phyloP scores from a whole-genome alignment of 2,329 filamentous ascomycete genomes.

The Fusarium torreyae region DNA sequence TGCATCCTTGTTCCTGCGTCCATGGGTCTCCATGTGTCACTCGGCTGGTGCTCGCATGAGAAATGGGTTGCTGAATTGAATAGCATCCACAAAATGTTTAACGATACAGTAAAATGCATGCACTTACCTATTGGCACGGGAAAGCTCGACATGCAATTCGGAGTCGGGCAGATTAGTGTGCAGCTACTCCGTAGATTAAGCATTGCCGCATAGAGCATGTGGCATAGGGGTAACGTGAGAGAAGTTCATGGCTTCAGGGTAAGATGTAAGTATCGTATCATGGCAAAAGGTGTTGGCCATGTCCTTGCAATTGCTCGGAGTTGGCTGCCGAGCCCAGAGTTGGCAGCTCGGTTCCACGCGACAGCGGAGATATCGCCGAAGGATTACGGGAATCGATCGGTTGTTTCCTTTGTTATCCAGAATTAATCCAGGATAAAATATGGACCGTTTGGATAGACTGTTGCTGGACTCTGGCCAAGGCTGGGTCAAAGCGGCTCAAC shows the following conservation, averaged over 20 bases:
- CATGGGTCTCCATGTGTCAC: slow-evolving; percentile 6
- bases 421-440: slow-evolving; percentile 24
- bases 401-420: slow-evolving; percentile 9
- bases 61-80: not conserved
- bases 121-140: not conserved
- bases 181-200: slow-evolving; percentile 4
- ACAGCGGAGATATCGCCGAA: slow-evolving; percentile 15
- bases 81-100: not conserved
- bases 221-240: not conserved
- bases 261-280: slow-evolving; percentile 18
- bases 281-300: slow-evolving; percentile 1
- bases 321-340: slow-evolving; percentile 13
- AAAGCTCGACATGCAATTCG: no score
- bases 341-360: slow-evolving; percentile 15
- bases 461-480: not conserved
- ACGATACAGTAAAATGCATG: not conserved
- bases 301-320: slow-evolving; percentile 10
- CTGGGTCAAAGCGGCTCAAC: not conserved
- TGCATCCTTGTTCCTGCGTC: slow-evolving; percentile 30
- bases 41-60: not conserved
- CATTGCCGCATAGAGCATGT: not conserved
- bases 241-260: slow-evolving; percentile 13
- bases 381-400: slow-evolving; percentile 28
- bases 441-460: slow-evolving; percentile 5
- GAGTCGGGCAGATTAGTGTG: not conserved